These are phyloP conservation scores for Andrographis paniculata DNA, from an alignment of 305 asterid species.

Conservation along the genomic window DNA sequence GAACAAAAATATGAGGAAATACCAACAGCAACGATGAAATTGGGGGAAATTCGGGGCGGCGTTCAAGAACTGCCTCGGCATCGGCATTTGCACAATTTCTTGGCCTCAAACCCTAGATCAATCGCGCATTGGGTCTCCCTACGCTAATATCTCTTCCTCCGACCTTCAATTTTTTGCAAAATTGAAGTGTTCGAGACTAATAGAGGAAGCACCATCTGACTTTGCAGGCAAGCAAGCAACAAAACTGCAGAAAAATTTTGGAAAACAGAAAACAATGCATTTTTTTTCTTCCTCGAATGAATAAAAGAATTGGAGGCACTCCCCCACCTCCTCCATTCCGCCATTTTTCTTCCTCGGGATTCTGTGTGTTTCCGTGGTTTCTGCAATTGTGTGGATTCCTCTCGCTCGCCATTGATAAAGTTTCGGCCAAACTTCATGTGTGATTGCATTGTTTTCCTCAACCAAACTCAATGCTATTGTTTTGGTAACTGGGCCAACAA, in stretches of 20 bases:
- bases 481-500: conserved; percentile 35
- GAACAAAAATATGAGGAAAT: conserved; percentile 22
- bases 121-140: conserved; percentile 46
- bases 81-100: conserved; percentile 35
- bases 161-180: conserved; percentile 1
- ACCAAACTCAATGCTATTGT: conserved; percentile 41
- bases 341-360: conserved; percentile 57
- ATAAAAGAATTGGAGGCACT: background rate
- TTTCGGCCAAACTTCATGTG: conserved; percentile 44
- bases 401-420: conserved; percentile 8
- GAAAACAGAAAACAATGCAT: background rate
- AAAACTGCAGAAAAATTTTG: conserved; percentile 7
- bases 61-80: conserved; percentile 81
- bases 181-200: background rate
- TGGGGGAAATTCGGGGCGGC: conserved; percentile 28
- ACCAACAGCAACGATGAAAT: conserved; percentile 12
- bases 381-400: conserved; percentile 19
- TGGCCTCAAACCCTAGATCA: conserved; percentile 58
- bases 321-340: background rate
- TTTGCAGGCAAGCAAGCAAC: conserved; percentile 17
- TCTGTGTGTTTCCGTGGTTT: conserved; percentile 44
- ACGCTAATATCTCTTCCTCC: background rate
- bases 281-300: background rate
- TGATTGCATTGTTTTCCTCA: conserved; percentile 71
- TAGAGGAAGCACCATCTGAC: conserved; percentile 14